These are phyloP conservation scores for Cladosporium sp. DNA, from an alignment of 2,329 filamentous ascomycete genomes.

Conservation along the genomic window DNA sequence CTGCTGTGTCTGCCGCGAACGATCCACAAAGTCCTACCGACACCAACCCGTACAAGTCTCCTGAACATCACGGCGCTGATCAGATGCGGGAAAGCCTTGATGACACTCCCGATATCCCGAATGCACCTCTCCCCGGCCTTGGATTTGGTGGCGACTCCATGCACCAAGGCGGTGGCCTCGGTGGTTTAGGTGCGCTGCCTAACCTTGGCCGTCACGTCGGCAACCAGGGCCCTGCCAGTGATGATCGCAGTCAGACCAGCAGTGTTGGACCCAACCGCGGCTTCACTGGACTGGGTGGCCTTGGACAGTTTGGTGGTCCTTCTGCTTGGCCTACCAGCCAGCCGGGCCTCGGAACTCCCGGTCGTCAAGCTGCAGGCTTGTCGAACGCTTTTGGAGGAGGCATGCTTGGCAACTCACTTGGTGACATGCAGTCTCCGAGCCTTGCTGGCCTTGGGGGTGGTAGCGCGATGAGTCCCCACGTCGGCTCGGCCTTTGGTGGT, in stretches of 20 bases:
- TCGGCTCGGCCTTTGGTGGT: constrained; percentile 38
- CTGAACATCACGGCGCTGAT: constrained; percentile 68
- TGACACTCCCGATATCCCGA: constrained; percentile 24
- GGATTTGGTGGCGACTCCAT: constrained; percentile 27
- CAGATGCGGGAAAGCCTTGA: constrained; percentile 40
- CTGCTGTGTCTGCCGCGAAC: constrained; percentile 44
- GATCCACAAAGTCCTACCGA: constrained; percentile 86
- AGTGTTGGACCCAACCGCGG: constrained; percentile 72
- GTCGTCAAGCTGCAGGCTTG: constrained; percentile 51
- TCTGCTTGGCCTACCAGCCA: constrained; percentile 61
- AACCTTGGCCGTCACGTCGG: constrained; percentile 36
- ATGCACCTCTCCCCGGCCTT: constrained; percentile 47
- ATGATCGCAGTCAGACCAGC: constrained; percentile 81
- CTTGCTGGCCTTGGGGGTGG: constrained; percentile 62
- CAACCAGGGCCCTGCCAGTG: constrained; percentile 63
- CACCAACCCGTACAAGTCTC: constrained; percentile 94
- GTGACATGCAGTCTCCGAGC: constrained; percentile 72
- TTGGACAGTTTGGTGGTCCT: constrained; percentile 39
- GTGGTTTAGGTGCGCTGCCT: constrained; percentile 28
- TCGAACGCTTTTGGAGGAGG: constrained; percentile 52
- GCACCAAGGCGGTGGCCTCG: constrained; percentile 28
- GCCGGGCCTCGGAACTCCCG: constrained; percentile 71
- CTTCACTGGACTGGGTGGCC: constrained; percentile 58
- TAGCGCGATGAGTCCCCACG: constrained; percentile 52
- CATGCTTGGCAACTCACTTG: constrained; percentile 59